Evolutionary conservation across 805 yeast species (phyloP).

Genomic region (Pichia phayaonensis): DNA sequence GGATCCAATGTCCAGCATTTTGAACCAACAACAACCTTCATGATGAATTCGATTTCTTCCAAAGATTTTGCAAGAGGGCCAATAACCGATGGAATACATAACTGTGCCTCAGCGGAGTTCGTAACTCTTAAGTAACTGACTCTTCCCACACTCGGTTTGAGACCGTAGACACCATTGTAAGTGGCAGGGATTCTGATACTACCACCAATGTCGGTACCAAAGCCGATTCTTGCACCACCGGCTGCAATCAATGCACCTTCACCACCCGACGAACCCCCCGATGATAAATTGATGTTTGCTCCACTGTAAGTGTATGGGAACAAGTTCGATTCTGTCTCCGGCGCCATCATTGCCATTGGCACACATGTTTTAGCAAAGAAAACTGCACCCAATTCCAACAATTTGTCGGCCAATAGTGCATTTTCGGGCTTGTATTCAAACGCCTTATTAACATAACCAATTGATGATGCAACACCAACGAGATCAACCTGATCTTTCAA

Average conservation of each 20-base stretch:
- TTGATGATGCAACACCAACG: slow-evolving; percentile 25
- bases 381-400: slow-evolving; percentile 44
- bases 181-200: slow-evolving; percentile 53
- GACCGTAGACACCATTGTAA: slow-evolving; percentile 45
- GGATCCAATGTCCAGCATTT: slow-evolving; percentile 43
- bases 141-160: slow-evolving; percentile 40
- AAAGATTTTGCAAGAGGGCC: slow-evolving; percentile 48
- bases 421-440: slow-evolving; percentile 19
- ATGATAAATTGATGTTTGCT: slow-evolving; percentile 41
- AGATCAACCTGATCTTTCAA: slow-evolving; percentile 40
- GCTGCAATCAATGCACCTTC: slow-evolving; percentile 53
- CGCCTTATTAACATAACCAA: neutral
- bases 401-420: slow-evolving; percentile 32
- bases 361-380: slow-evolving; percentile 46
- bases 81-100: slow-evolving; percentile 45
- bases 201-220: slow-evolving; percentile 58
- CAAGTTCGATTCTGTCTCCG: slow-evolving; percentile 43
- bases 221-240: slow-evolving; percentile 50
- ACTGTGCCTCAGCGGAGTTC: slow-evolving; percentile 42
- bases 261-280: slow-evolving; percentile 64
- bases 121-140: slow-evolving; percentile 30
- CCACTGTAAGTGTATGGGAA: slow-evolving; percentile 47
- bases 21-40: slow-evolving; percentile 25
- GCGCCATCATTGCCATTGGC: slow-evolving; percentile 57
- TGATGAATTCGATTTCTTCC: slow-evolving; percentile 43